Percentiles rank a stretch among this genome's conserved stretches.
Evolutionary conservation across 129 eudicot genomes (phyloP).

Genomic region (Chrysanthemum lavandulifolium): DNA sequence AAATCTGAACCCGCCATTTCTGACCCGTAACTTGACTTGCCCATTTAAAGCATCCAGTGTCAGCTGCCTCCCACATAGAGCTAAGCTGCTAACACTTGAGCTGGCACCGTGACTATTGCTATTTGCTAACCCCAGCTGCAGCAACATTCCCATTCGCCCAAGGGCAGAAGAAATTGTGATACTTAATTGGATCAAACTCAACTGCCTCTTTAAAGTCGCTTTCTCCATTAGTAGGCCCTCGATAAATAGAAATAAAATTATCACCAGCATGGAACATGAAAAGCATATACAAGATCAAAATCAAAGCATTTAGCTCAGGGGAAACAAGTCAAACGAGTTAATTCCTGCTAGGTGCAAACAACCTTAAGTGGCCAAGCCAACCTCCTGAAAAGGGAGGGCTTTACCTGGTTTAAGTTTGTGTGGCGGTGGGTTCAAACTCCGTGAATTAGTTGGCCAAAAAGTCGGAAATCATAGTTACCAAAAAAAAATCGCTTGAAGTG

Average conservation of each 20-base stretch:
- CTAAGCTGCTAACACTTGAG: conserved; percentile 59
- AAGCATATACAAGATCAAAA: background rate
- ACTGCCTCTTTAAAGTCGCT: conserved; percentile 78
- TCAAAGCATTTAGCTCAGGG: no score
- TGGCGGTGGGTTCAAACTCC: no score
- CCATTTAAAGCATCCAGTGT: conserved; percentile 94
- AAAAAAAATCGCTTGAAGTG: no score
- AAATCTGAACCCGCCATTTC: no score
- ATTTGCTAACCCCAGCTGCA: conserved; percentile 69
- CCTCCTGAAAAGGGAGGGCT: no score
- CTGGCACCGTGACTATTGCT: conserved; percentile 41
- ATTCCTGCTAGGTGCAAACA: no score
- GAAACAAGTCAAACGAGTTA: no score
- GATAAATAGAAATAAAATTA: background rate
- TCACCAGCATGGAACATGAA: background rate
- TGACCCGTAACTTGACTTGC: no score
- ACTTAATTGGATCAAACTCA: conserved; percentile 94
- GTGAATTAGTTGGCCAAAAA: no score
- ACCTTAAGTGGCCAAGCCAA: no score
- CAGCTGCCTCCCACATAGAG: conserved; percentile 94
- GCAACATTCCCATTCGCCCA: conserved; percentile 98
- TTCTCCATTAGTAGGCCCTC: conserved; percentile 83
- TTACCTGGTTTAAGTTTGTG: no score
- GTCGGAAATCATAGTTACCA: no score
- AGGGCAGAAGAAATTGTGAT: conserved; percentile 88